Percentiles rank a stretch among this genome's conserved stretches.
These are phyloP conservation scores for Pseudomassariella vexata DNA, from an alignment of 2,329 filamentous ascomycete species.

Conservation along the genomic window DNA sequence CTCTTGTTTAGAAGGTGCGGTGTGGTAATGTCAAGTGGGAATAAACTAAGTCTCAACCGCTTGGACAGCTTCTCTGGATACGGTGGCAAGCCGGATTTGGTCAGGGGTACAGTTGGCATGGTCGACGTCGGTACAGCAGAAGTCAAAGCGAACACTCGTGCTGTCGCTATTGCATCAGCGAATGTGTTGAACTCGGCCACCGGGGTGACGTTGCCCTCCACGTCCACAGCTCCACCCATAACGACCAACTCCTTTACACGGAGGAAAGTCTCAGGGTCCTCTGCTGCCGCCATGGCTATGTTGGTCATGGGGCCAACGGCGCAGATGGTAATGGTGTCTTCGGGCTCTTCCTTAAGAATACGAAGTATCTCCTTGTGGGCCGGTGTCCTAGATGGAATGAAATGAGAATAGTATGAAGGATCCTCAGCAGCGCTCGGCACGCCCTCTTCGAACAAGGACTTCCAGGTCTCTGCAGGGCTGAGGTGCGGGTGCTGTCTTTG, in stretches of 20 bases:
- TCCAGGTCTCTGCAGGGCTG: conserved; percentile 69
- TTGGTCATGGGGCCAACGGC: conserved; percentile 93
- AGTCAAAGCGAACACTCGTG: conserved; percentile 71
- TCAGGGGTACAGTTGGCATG: conserved; percentile 63
- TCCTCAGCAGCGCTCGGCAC: conserved; percentile 25
- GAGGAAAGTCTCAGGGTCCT: conserved; percentile 85
- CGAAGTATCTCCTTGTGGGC: conserved; percentile 87
- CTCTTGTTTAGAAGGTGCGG: conserved; percentile 59
- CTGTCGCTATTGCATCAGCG: conserved; percentile 75
- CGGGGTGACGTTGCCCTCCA: conserved; percentile 78
- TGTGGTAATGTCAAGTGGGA: conserved; percentile 73
- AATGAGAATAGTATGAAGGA: conserved; percentile 51
- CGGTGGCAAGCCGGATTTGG: conserved; percentile 43
- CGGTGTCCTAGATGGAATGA: conserved; percentile 67
- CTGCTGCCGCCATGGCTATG: conserved; percentile 77
- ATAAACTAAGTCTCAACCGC: conserved; percentile 61
- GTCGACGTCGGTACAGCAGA: conserved; percentile 69
- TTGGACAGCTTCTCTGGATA: conserved; percentile 62
- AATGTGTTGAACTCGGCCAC: conserved; percentile 94
- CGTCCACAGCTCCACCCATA: conserved; percentile 84
- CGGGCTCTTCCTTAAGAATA: conserved; percentile 73
- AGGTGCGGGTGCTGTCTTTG: conserved; percentile 65
- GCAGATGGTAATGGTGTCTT: conserved; percentile 81
- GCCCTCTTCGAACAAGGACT: conserved; percentile 54
- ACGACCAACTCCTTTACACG: conserved; percentile 85